phyloP scores from a whole-genome alignment of 805 yeast genomes.

The Barnettozyma botsteinii region DNA sequence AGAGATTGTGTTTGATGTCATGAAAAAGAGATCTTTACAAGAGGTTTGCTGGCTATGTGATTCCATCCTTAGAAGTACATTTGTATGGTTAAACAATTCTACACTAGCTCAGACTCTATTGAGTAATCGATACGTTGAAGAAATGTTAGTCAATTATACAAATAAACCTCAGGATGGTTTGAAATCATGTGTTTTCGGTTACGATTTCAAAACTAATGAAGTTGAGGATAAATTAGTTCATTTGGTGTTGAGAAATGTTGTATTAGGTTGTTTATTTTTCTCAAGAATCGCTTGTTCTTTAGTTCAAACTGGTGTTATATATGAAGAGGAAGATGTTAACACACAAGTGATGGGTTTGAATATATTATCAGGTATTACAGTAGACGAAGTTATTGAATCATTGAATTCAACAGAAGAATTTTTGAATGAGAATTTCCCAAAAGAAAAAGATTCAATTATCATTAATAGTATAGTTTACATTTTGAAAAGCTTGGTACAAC shows the following conservation, averaged over 20 bases:
- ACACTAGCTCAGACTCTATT: constrained; percentile 72
- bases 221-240: constrained; percentile 33
- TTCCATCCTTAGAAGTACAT: constrained; percentile 45
- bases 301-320: constrained; percentile 52
- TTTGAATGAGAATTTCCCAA: constrained; percentile 22
- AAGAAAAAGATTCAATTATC: constrained; percentile 18
- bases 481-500: constrained; percentile 18
- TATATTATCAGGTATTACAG: constrained; percentile 27
- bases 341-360: constrained; percentile 55
- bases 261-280: constrained; percentile 49
- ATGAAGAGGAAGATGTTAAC: constrained; percentile 72
- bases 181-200: constrained; percentile 5
- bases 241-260: constrained; percentile 43
- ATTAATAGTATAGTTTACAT: constrained; percentile 17
- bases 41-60: constrained; percentile 48
- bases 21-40: constrained; percentile 30
- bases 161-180: constrained; percentile 17
- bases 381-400: constrained; percentile 20
- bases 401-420: constrained; percentile 32
- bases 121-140: constrained; percentile 68
- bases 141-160: constrained; percentile 39
- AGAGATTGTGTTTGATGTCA: constrained; percentile 44
- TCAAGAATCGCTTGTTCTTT: constrained; percentile 42
- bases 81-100: constrained; percentile 73
- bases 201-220: constrained; percentile 2